Base-by-base conservation (phyloP, 2,329 filamentous ascomycete genomes). In the Colletotrichum scovillei region DNA sequence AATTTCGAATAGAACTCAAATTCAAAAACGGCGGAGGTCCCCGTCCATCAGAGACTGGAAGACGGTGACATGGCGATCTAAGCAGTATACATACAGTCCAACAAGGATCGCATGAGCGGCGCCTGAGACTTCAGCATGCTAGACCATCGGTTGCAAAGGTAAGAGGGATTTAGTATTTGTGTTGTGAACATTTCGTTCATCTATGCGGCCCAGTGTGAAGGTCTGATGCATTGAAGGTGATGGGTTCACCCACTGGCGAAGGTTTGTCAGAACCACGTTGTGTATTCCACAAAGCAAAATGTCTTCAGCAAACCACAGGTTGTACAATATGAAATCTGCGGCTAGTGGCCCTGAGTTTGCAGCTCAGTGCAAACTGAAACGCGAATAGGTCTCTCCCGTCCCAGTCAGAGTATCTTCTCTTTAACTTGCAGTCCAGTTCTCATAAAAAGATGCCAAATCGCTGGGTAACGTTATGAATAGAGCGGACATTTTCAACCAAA, bases 1-100 rank as follows among this genome's bases (percentile, higher is more conserved):
- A 64, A 67, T 59, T 59, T 74, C 56, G 53, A 69, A 63, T 66
- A 83, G 83, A 81, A 85, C 82, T 77, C 81, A 79, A 81, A 80
- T 80, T 80, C 77, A 42, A 76, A 75, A 76, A 78, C 78, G 76
- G 76, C 78, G 81, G 78, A 74, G 77, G 78, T 78, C 74, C 65
- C 77, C 76, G 76, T 74, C 58, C 52, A 67, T 68, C 70, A 72
- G 69, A 52, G 74, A 73, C 24, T 28, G 28, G 42, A 69, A 75
- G 71, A 74, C 71, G 68, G 63, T 64, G 70, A 70, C 72, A 53
- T 74, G 67, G 67, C 74, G 68, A 63, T 46, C 53, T n/a, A 28
- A 9, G 58, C 19, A 26, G 62, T 16, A 38, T 38, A 73, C 38
- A 38, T 38, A 73, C 46, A 57, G 30, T 28, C 22, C 38, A 5